phyloP scores from a whole-genome alignment of 441 rosid species.

The Pelargonium australe region DNA sequence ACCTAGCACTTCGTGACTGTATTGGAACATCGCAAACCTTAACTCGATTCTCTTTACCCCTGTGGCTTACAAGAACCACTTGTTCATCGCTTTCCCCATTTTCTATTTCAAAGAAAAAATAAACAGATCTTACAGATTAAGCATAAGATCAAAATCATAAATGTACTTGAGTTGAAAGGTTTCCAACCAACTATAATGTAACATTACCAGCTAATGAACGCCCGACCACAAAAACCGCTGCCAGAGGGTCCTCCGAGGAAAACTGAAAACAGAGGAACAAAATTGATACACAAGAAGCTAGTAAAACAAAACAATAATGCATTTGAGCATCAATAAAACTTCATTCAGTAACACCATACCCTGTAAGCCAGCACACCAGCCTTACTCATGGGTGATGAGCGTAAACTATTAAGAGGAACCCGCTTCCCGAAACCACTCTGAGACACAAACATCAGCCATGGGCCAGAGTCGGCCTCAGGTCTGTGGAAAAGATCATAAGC shows the following conservation, averaged over 20 bases:
- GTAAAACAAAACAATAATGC: neutral
- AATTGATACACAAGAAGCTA: neutral
- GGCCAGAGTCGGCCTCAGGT: slow-evolving; percentile 46
- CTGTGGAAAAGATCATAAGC: slow-evolving; percentile 22
- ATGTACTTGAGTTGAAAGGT: neutral
- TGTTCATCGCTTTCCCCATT: slow-evolving; percentile 94
- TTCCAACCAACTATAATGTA: neutral
- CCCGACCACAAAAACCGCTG: slow-evolving; percentile 86
- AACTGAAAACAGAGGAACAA: slow-evolving; percentile 37
- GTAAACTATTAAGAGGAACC: slow-evolving; percentile 79
- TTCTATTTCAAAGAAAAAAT: slow-evolving; percentile 30
- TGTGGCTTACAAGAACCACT: slow-evolving; percentile 89
- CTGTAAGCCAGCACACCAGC: slow-evolving; percentile 76
- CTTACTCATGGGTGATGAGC: slow-evolving; percentile 51
- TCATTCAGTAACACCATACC: slow-evolving; percentile 36
- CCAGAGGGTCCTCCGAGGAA: slow-evolving; percentile 63
- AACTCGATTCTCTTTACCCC: slow-evolving; percentile 80
- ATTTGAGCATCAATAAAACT: neutral
- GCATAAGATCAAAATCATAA: neutral
- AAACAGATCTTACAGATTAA: slow-evolving; percentile 9
- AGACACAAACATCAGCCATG: slow-evolving; percentile 82
- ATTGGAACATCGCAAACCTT: slow-evolving; percentile 87
- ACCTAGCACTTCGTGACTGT: slow-evolving; percentile 89
- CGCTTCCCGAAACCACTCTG: slow-evolving; percentile 92
- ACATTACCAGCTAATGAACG: slow-evolving; percentile 67